Conservation (phyloP, 495 filamentous ascomycete genomes). For the Amniculicola lignicola region DNA sequence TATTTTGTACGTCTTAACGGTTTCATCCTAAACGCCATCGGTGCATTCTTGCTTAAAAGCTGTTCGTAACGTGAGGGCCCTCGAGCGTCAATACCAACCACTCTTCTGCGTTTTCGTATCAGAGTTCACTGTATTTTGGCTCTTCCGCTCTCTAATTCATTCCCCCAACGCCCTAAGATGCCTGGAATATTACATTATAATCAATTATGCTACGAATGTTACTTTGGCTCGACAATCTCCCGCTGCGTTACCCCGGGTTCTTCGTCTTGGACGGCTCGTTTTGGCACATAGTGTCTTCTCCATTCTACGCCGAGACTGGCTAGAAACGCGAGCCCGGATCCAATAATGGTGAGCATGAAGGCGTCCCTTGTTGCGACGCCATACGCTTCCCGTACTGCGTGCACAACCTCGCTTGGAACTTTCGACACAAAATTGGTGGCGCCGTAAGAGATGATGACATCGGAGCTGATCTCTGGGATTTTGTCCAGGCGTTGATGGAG, state of each 20-base stretch:
- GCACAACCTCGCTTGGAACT: background rate
- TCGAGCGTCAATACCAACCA: too few relatives aligned
- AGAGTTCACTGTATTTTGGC: too few relatives aligned
- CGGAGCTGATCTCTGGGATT: background rate
- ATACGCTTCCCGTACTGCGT: background rate
- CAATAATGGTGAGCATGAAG: background rate
- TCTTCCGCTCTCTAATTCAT: too few relatives aligned
- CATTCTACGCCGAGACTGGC: background rate
- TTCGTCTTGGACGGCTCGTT: background rate
- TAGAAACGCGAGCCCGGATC: background rate
- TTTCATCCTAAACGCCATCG: too few relatives aligned
- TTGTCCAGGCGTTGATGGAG: background rate
- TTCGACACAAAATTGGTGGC: background rate
- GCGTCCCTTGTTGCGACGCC: background rate
- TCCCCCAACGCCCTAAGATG: too few relatives aligned
- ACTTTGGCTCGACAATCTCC: background rate
- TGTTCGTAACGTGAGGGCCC: too few relatives aligned
- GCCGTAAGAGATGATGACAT: background rate
- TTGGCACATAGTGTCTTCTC: background rate
- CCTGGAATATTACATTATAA: too few relatives aligned
- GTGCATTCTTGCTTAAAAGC: too few relatives aligned
- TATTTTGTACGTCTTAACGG: too few relatives aligned
- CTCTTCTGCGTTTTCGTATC: too few relatives aligned
- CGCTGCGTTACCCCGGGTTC: background rate
- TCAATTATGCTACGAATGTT: too few relatives aligned